Base-by-base conservation (phyloP, 2,329 filamentous ascomycete genomes). In the Alternaria ventricosa region DNA sequence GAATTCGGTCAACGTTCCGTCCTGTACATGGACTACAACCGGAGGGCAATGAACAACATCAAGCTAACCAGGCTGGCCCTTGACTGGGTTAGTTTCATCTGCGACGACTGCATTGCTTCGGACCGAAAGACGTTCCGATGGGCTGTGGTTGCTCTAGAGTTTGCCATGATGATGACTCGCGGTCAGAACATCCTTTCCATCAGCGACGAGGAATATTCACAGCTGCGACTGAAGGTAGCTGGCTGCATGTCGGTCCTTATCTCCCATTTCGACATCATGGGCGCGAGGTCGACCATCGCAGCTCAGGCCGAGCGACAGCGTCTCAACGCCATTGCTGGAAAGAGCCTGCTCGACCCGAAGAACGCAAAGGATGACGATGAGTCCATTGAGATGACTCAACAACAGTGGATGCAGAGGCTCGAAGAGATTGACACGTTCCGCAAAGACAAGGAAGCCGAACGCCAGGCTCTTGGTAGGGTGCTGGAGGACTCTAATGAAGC, bases 211-310 rank as follows among this genome's bases (percentile, higher is more conserved):
- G 95, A 99, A 75, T 99, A 97, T 78, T 87, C 90, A 6, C 89
- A 87, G 67, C 84, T 99, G 66, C 88, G 95, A 47, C 86, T 89
- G 61, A 98, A 97, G 80, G 96, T 99, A 6, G 94, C 94, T 9
- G 95, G 95, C 0, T 99, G 96, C 80, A 99, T 99, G 96, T 94
- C 93, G 20, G 87, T 99, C 23, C 85, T 99, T 53, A 98, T 99
- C 70, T 97, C 94, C 10, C 96, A 99, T 80, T 99, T 99, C 74
- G 96, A 99, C 79, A 98, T 99, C 80, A 97, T 99, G 92, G 96
- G 96, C 23, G 96, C 96, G 25, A 89, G 95, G 74, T 97, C 94
- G 7, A 97, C 91, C 45, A 86, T 97, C 66, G 96, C 96, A 11
- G 96, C 96, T 5, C 94, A 97, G 81, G 93, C 94, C 2, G 96